Percentiles rank a stretch among this genome's conserved stretches.
Conservation (phyloP, 2,329 filamentous ascomycete genomes). For the Aschersonia sp. region DNA sequence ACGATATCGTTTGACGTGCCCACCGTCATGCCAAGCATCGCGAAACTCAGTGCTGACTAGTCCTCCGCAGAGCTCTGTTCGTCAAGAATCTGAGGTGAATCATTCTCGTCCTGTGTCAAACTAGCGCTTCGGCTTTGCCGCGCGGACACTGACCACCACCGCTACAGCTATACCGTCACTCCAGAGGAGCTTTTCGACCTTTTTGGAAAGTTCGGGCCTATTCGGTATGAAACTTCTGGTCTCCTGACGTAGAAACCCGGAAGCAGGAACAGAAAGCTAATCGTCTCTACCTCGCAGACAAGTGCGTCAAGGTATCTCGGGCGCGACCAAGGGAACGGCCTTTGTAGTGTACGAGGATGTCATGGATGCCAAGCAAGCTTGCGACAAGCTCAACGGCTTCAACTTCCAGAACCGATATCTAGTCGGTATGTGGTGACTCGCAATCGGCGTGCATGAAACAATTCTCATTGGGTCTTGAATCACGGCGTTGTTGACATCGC, state of each 20-base stretch:
- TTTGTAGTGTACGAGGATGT: constrained; percentile 99
- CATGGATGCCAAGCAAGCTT: constrained; percentile 95
- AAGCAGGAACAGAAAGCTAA: too few species aligned
- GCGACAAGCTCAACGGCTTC: constrained; percentile 99
- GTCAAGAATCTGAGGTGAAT: constrained; percentile 94
- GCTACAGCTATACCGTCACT: constrained; percentile 87
- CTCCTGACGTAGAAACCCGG: too few species aligned
- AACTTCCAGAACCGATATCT: constrained; percentile 99
- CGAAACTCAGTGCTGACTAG: not conserved
- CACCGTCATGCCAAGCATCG: not conserved
- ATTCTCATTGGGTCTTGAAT: not conserved
- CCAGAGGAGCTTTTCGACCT: constrained; percentile 97
- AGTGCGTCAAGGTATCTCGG: constrained; percentile 95
- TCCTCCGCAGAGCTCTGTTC: constrained; percentile 73
- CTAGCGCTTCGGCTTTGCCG: not conserved
- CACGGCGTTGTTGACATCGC: not conserved
- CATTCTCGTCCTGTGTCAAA: not conserved
- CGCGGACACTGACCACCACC: constrained; percentile 2
- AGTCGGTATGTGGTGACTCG: constrained; percentile 51
- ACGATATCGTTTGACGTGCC: not conserved
- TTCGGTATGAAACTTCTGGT: constrained; percentile 49
- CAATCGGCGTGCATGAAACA: constrained; percentile 1
- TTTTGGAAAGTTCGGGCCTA: constrained; percentile 93
- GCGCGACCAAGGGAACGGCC: constrained; percentile 93
- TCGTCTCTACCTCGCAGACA: constrained; percentile 42